Base-by-base conservation (phyloP, 441 rosid species). In the Erodium trifolium region DNA sequence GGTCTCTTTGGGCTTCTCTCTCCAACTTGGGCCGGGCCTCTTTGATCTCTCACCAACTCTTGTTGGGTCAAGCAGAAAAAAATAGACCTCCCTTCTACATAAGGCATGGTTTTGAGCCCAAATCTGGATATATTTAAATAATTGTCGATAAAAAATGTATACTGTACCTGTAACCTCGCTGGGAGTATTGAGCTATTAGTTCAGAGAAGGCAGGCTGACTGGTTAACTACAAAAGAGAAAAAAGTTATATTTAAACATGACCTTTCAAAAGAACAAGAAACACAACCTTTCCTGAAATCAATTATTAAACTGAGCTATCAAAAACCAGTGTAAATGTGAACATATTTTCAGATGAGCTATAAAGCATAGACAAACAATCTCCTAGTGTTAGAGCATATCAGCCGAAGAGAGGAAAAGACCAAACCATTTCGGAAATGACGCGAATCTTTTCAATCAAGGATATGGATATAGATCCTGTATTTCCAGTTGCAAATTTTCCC, bases 121-220 rank as follows among this genome's bases (percentile, higher is more conserved):
- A 37, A 37, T 37, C 41, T 37, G 5, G 6, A 37, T 37, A 4
- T 1, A 37, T 37, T 37, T 7, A 5, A 37, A 37, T 37, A 37
- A 37, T 7, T 37, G 8, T 9, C 9, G 8, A 5, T 37, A 37
- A 51, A 14, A 31, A 35, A 55, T 19, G 34, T 18, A 73, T 47
- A 55, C 39, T 73, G 73, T 80, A 92, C 99, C 97, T 88, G 84
- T 90, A 94, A 55, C 90, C 86, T 53, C 70, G 85, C 71, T 80
- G 83, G 27, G 89, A 79, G 74, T 89, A 93, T 68, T 87, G 90
- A 57, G 79, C 85, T 79, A 82, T 57, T 77, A 94, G 77, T 76
- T 90, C 94, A 68, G 88, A 82, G 80, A 94, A 91, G 69, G 91
- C 89, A 79, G 86, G 87, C 79, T 82, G 96, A 69, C 75, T 69